Conservation (phyloP, 345 rosid species). For the Litchi chinensis region DNA sequence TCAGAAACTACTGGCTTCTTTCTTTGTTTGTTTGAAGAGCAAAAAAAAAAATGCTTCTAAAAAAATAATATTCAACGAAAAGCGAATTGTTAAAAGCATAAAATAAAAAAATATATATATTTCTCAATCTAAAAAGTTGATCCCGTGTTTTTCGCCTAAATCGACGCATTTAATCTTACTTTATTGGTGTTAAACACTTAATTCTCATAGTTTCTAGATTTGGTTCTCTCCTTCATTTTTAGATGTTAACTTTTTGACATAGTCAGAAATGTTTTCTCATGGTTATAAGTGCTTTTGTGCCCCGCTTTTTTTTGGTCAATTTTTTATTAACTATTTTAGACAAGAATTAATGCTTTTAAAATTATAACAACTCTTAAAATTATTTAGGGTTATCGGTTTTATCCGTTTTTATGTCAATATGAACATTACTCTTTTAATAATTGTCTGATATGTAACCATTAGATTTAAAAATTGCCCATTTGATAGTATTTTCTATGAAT, state of each 20-base stretch:
- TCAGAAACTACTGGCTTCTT: slow-evolving; percentile 5
- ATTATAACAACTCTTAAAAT: neutral
- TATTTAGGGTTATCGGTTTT: neutral
- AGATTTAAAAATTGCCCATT: no score
- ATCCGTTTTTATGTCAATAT: no score
- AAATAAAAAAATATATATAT: slow-evolving; percentile 13
- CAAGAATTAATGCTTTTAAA: neutral
- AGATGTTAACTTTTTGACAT: no score
- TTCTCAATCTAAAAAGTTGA: slow-evolving; percentile 27
- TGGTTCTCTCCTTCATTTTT: neutral
- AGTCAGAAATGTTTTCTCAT: neutral
- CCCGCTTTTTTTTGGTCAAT: no score
- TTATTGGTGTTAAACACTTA: neutral
- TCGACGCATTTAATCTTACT: slow-evolving; percentile 19
- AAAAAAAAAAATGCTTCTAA: neutral
- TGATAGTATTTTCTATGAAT: no score
- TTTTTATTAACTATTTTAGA: neutral
- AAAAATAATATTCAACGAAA: slow-evolving; percentile 4
- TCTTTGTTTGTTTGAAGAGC: neutral
- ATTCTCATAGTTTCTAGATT: slow-evolving; percentile 15
- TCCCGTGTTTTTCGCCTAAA: slow-evolving; percentile 40
- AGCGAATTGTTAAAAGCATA: neutral
- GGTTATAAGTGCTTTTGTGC: neutral
- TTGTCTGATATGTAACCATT: no score
- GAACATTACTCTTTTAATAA: no score